phyloP scores from a whole-genome alignment of 495 filamentous ascomycete species.

The Lasiosphaeriaceae sp. region DNA sequence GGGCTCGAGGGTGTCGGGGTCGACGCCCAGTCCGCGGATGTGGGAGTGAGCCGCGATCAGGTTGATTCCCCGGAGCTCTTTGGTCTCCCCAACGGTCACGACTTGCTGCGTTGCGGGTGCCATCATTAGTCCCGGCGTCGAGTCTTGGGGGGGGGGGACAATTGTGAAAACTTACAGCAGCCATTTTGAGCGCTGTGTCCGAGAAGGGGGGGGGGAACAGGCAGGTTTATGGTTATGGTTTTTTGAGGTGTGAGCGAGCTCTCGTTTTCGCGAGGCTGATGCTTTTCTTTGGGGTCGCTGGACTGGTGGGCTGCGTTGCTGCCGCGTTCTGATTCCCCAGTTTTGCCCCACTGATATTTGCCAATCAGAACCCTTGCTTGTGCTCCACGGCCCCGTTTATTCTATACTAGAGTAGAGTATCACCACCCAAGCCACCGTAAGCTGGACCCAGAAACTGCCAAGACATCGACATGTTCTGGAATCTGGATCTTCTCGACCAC shows the following conservation, averaged over 20 bases:
- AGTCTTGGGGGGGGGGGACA: neutral
- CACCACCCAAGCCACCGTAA: too few species aligned
- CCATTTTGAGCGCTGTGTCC: constrained; percentile 25
- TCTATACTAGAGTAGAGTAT: too few species aligned
- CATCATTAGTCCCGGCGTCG: neutral
- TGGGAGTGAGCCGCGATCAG: constrained; percentile 98
- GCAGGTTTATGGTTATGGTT: neutral
- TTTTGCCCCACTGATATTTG: neutral
- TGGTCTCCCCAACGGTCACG: constrained; percentile 87
- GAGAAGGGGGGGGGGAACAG: neutral
- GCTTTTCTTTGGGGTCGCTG: neutral
- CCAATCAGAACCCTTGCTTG: neutral
- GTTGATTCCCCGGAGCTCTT: constrained; percentile 90
- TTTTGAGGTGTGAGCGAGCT: neutral
- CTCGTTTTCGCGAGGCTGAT: constrained; percentile 14
- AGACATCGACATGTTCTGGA: too few species aligned
- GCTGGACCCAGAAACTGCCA: too few species aligned
- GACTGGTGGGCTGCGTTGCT: neutral
- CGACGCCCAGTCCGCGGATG: constrained; percentile 91
- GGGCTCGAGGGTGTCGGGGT: constrained; percentile 85
- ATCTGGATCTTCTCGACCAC: too few species aligned
- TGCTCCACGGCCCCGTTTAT: too few species aligned
- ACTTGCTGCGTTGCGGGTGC: constrained; percentile 58
- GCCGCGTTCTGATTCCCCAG: neutral
- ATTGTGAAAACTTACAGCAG: constrained; percentile 28